Evolutionary conservation across 345 rosid genomes (phyloP).

Genomic region (Salix udensis): DNA sequence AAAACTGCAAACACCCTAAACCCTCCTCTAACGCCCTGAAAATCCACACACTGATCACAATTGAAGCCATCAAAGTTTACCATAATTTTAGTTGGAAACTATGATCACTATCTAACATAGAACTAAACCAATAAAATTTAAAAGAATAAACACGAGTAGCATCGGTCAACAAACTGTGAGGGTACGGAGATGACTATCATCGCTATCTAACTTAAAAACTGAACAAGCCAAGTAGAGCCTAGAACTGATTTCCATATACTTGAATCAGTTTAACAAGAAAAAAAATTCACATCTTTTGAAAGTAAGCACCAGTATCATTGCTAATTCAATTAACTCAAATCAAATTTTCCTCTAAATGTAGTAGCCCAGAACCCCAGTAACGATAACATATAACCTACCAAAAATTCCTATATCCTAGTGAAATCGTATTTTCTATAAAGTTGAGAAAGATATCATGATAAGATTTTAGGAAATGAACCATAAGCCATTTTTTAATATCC

Average conservation of each 20-base stretch:
- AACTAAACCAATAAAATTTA: background rate
- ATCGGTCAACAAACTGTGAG: background rate
- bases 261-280: background rate
- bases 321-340: background rate
- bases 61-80: background rate
- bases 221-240: background rate
- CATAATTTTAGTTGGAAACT: background rate
- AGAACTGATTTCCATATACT: background rate
- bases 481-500: background rate
- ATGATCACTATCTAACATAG: background rate
- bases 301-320: background rate
- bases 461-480: background rate
- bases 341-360: background rate
- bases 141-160: background rate
- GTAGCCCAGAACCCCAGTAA: background rate
- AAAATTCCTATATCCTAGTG: background rate
- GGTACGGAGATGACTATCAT: background rate
- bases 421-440: background rate
- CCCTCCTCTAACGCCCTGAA: conserved; percentile 62
- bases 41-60: conserved; percentile 16
- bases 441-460: background rate
- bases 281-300: background rate
- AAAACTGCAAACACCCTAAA: conserved; percentile 71
- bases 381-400: background rate
- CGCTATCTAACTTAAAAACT: background rate